phyloP scores from a whole-genome alignment of 2,329 filamentous ascomycete genomes.

The Penicillium aurantiogriseum region DNA sequence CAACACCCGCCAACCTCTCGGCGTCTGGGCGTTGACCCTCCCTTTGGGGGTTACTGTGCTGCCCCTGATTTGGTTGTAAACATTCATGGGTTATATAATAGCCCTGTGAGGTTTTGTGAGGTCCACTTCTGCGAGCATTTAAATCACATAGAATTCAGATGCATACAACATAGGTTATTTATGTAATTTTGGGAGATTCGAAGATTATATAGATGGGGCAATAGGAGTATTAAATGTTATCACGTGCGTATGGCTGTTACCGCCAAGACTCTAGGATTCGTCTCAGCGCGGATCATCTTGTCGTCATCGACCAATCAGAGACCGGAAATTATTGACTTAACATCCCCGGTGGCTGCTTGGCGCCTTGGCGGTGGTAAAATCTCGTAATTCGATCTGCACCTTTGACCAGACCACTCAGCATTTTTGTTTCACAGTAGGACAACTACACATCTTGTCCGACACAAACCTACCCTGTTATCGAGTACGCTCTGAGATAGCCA shows the following conservation, averaged over 20 bases:
- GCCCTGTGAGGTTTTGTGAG: neutral
- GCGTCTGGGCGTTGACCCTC: slow-evolving; percentile 5
- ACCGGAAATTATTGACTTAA: neutral
- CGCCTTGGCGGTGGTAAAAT: slow-evolving; percentile 26
- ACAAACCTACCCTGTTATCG: neutral
- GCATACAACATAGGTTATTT: neutral
- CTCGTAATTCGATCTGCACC: slow-evolving; percentile 12
- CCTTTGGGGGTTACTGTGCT: neutral
- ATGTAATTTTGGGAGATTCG: neutral
- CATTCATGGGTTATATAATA: neutral
- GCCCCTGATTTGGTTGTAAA: neutral
- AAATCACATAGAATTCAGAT: neutral
- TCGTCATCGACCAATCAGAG: slow-evolving; percentile 13
- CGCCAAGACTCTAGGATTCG: slow-evolving; percentile 18
- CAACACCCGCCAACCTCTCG: slow-evolving; percentile 19
- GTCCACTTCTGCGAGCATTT: neutral
- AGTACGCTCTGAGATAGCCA: neutral
- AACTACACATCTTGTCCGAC: slow-evolving; percentile 5
- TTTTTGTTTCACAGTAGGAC: neutral
- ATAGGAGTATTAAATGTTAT: slow-evolving; percentile 2
- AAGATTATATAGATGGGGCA: neutral
- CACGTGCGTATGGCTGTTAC: slow-evolving; percentile 10
- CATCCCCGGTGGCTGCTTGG: slow-evolving; percentile 17
- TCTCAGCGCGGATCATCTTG: slow-evolving; percentile 12
- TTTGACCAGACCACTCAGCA: slow-evolving; percentile 11